These are phyloP conservation scores for Rubia yunnanensis DNA, from an alignment of 257 asterid genomes.

Conservation along the genomic window DNA sequence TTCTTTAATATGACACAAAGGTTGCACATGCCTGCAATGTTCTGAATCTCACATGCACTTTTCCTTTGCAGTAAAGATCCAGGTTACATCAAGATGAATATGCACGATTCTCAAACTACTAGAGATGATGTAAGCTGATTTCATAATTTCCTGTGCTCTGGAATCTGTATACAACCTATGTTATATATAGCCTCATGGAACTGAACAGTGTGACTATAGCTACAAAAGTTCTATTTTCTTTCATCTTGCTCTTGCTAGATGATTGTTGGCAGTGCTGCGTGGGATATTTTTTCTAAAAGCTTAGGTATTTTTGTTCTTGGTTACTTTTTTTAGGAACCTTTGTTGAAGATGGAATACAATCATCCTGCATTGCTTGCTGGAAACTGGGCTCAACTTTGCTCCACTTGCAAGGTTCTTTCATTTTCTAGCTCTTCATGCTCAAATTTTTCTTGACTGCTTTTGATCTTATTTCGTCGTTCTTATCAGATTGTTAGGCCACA, in stretches of 20 bases:
- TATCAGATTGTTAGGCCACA: slow-evolving; percentile 92
- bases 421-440: slow-evolving; percentile 5
- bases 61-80: slow-evolving; percentile 82
- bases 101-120: slow-evolving; percentile 46
- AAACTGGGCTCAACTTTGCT: slow-evolving; percentile 97
- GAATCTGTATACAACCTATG: not conserved
- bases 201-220: not conserved
- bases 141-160: not conserved
- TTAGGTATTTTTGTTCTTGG: not conserved
- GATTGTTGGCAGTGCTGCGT: not conserved
- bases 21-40: slow-evolving; percentile 3
- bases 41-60: slow-evolving; percentile 8
- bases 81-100: slow-evolving; percentile 68
- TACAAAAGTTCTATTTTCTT: not conserved
- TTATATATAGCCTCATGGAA: not conserved
- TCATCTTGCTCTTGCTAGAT: not conserved
- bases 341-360: slow-evolving; percentile 67
- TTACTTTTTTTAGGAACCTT: slow-evolving; percentile 60
- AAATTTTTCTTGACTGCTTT: slow-evolving; percentile 4
- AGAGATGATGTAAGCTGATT: slow-evolving; percentile 77
- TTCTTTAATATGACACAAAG: not conserved
- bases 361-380: slow-evolving; percentile 92
- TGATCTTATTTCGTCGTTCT: slow-evolving; percentile 6
- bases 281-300: not conserved
- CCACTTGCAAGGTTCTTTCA: slow-evolving; percentile 87